Evolutionary conservation across 2,329 filamentous ascomycete genomes (phyloP), one percentile per base, ranked within the genome.

Genomic region (Pyrenochaeta sp.): DNA sequence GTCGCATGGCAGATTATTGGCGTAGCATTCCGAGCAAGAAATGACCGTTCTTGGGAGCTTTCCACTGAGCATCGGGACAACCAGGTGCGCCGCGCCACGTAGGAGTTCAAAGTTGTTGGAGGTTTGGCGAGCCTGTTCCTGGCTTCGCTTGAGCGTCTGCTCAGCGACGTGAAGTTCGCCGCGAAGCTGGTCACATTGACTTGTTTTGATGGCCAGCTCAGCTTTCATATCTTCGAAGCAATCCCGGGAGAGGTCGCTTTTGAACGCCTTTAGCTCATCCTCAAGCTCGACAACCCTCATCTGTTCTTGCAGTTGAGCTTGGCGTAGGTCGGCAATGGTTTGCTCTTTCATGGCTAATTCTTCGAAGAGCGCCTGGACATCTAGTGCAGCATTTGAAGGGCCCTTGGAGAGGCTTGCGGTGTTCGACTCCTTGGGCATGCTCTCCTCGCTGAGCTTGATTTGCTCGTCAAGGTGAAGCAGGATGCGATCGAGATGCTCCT

Each of bases 21-120:
- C 39, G 35, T 62, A 67, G 45, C 67, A 70, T 21, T 68, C 60
- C 1, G 54, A 49, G 42, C 67, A 70, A 2, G 53, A 23, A 38
- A 66, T 40, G 2, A 67, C 59, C 1, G 36, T 36, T 7, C 29
- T 36, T 1, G 61, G 58, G 0, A 69, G 48, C 31, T 59, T 63
- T 7, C 48, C 43, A 3, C 39, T 47, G 1, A 7, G 3, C 8
- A 28, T 23, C 2, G 67, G 63, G 3, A 36, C 24, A 21, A 68
- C 59, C 2, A 66, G 40, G 27, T 67, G 61, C 4, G 58, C 58
- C 3, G 53, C 66, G 13, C 61, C 63, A 4, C 53, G 54, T 8
- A 68, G 59, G 2, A 35, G 31, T 6, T 44, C 38, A 6, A 45
- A 44, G 3, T 51, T 36, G 8, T 60, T 39, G 3, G 43, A 30